These are phyloP conservation scores for Collybia nuda DNA, from an alignment of 768 basidiomycete genomes.

Conservation along the genomic window DNA sequence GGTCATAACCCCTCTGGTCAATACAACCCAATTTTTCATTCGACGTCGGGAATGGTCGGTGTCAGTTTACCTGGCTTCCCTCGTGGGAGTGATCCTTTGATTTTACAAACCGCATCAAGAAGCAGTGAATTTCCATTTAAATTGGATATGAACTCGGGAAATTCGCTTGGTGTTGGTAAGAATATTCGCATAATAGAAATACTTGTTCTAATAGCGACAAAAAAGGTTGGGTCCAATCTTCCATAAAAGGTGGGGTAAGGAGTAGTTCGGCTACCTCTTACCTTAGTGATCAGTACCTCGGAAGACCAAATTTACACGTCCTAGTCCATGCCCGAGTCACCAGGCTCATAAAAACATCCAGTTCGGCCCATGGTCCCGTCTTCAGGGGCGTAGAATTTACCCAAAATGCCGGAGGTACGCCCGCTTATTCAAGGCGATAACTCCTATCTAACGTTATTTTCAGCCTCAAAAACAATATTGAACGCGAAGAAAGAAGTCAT, in stretches of 20 bases:
- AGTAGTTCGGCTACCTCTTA: slow-evolving; percentile 27
- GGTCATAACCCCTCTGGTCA: slow-evolving; percentile 28
- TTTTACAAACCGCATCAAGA: slow-evolving; percentile 7
- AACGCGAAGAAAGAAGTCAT: slow-evolving; percentile 28
- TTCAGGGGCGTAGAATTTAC: slow-evolving; percentile 24
- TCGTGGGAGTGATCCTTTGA: slow-evolving; percentile 24
- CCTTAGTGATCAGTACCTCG: slow-evolving; percentile 13
- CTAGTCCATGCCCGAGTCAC: slow-evolving; percentile 20
- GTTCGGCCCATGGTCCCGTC: slow-evolving; percentile 8
- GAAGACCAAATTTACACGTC: slow-evolving; percentile 21
- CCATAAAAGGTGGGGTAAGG: slow-evolving; percentile 20
- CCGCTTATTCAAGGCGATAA: not conserved
- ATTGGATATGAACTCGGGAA: slow-evolving; percentile 23
- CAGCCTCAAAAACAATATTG: not conserved
- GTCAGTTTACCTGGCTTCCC: slow-evolving; percentile 27
- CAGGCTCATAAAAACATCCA: slow-evolving; percentile 15
- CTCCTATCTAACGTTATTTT: not conserved
- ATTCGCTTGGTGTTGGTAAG: slow-evolving; percentile 21
- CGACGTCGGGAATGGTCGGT: slow-evolving; percentile 20
- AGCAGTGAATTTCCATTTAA: slow-evolving; percentile 19
- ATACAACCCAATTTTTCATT: slow-evolving; percentile 28
- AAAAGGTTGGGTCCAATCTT: slow-evolving; percentile 24
- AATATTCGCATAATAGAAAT: not conserved
- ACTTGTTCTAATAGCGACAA: not conserved
- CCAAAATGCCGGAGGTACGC: slow-evolving; percentile 5